Base-by-base conservation (phyloP, 305 asterid species). In the Fraxinus albicans region DNA sequence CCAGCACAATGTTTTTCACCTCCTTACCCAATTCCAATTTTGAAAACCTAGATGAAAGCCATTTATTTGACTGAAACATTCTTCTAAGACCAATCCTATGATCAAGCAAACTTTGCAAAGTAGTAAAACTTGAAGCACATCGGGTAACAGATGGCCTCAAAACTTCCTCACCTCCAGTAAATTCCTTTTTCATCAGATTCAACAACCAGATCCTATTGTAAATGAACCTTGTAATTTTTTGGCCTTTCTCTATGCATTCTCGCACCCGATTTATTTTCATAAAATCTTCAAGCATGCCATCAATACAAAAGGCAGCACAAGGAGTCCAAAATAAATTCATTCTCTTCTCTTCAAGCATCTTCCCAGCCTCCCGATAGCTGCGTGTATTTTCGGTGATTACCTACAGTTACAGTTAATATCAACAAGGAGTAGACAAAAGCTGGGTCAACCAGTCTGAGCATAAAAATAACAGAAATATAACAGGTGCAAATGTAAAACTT, bases 341-440 rank as follows among this genome's bases (percentile, higher is more conserved):
- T 86, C 98, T 89, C 86, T 89, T 91, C 80, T 91, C 98, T 88
- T 94, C 98, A 85, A 95, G 97, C 98, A 94, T 94, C 92, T 94
- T 95, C 82, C 98, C 98, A 84, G 98, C 98, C 79, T 97, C 93
- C 81, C 88, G 95, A 88, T 89, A 94, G 88, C 93, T 91, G 84
- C 93, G 92, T 77, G 97, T 91, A 75, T 89, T 94, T 83, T 86
- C 91, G 74, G 98, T 94, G 83, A 95, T 91, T 63, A 95, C 97
- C 98, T 94, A 91, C 90, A 85, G 55, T 76, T 65, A 86, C 76
- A 84, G 72, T 84, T 82, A 70, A 69, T 53, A 29, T 77, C 78
- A 81, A 81, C 77, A 53, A 77, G 77, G 85, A 73, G 40, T 42
- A 44, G 38, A 55, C 40, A 53, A 72, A 65, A 79, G 72, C 27